Evolutionary conservation across 1,139 yeast species (phyloP), one percentile per base, ranked within the genome.

Genomic region (Hansenula anomala): DNA sequence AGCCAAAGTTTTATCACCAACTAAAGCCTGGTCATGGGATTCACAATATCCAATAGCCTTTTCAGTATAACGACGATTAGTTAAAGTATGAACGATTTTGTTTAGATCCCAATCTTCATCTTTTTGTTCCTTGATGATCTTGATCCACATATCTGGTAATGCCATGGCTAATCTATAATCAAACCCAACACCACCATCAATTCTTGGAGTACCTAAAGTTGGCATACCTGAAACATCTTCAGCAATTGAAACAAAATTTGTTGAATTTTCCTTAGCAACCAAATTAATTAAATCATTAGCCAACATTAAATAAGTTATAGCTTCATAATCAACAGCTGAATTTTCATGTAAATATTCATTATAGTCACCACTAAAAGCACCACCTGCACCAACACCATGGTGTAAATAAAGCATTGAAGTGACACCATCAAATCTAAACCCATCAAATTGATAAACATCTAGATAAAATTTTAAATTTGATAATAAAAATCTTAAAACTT

Each of bases 161-260:
- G 97, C 97, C 98, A 92, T 92, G 3, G 96, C 94, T 42, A 92
- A 69, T 49, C 97, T 72, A 60, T 90, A 92, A 58, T 90, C 94
- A 56, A 90, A 92, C 0, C 97, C 98, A 48, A 86, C 80, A 38
- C 98, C 98, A 37, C 97, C 97, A 27, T 67, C 60, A 0, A 54
- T 43, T 34, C 87, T 71, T 9, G 94, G 81, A 36, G 87, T 63
- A 63, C 97, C 90, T 38, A 92, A 67, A 0, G 97, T 88, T 27
- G 98, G 98, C 86, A 92, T 92, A 14, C 98, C 98, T 38, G 94
- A 82, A 36, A 92, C 98, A 60, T 92, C 98, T 61, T 92, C 98
- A 3, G 97, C 97, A 52, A 92, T 86, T 1, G 96, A 79, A 14
- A 85, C 75, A 49, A 85, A 79, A 40, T 69, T 67, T 30, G 77